Percentiles rank a stretch among this genome's conserved stretches.
Evolutionary conservation across 2,329 filamentous ascomycete species (phyloP).

Genomic region (Fusarium vanettenii): DNA sequence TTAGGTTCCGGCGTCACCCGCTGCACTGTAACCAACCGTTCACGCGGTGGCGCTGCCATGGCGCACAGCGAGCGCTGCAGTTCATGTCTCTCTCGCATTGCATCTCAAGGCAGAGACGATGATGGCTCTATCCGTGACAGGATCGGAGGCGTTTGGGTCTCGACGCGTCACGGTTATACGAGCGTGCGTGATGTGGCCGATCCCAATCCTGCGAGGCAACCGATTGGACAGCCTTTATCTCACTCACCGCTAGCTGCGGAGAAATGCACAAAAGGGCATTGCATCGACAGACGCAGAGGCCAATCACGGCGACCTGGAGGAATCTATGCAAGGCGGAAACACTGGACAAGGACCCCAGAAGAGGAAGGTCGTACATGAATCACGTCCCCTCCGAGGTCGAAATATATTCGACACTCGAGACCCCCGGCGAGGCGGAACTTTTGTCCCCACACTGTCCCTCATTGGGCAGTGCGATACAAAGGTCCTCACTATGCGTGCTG

Average conservation of each 20-base stretch:
- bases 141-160: not conserved
- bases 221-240: not conserved
- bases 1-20: not conserved
- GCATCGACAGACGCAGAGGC: not conserved
- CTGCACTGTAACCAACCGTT: not conserved
- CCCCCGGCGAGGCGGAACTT: constrained; percentile 16
- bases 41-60: not conserved
- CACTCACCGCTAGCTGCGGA: not conserved
- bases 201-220: not conserved
- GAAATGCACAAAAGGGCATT: not conserved
- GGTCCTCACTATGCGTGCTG: constrained; percentile 8
- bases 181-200: not conserved
- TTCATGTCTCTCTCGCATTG: not conserved
- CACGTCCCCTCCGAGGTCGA: not conserved
- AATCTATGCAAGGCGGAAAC: not conserved
- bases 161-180: not conserved
- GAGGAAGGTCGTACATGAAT: not conserved
- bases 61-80: not conserved
- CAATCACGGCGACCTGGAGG: not conserved
- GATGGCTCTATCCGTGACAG: not conserved
- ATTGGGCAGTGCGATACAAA: constrained; percentile 10
- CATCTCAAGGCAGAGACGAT: not conserved
- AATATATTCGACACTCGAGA: constrained; percentile 8
- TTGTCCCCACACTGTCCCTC: constrained; percentile 26
- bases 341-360: not conserved